These are phyloP conservation scores for Draba incana DNA, from an alignment of 345 rosid genomes.

Conservation along the genomic window DNA sequence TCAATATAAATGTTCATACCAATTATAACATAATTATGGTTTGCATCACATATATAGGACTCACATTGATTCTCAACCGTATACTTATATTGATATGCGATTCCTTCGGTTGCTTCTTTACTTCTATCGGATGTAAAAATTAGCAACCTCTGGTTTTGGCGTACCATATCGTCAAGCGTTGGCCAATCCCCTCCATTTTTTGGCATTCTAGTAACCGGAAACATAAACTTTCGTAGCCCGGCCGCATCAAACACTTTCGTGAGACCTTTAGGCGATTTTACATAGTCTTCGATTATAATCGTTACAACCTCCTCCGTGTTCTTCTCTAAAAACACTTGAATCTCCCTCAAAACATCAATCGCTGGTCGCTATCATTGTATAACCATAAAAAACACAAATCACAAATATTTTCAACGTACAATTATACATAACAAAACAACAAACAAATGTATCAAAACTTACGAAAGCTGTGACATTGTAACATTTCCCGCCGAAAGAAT, in stretches of 20 bases:
- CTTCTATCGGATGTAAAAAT: conserved; percentile 78
- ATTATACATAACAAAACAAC: background rate
- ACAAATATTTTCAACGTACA: conserved; percentile 2
- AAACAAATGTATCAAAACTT: conserved; percentile 43
- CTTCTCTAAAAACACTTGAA: conserved; percentile 59
- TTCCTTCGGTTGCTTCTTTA: conserved; percentile 85
- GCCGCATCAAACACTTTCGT: conserved; percentile 73
- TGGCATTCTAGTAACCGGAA: conserved; percentile 87
- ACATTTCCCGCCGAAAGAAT: conserved; percentile 72
- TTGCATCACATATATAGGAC: conserved; percentile 31
- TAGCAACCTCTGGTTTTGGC: conserved; percentile 71
- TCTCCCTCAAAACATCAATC: conserved; percentile 63
- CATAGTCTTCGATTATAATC: conserved; percentile 88
- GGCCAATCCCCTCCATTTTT: conserved; percentile 87
- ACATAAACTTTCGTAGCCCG: conserved; percentile 71
- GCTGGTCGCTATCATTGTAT: conserved; percentile 65
- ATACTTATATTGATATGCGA: conserved; percentile 87
- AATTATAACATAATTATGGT: background rate
- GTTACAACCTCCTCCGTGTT: conserved; percentile 77
- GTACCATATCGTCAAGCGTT: conserved; percentile 68
- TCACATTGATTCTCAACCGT: conserved; percentile 93
- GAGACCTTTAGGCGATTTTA: conserved; percentile 69
- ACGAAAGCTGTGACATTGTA: conserved; percentile 83
- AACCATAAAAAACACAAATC: background rate
- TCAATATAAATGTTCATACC: background rate